Conservation (phyloP, 2,329 filamentous ascomycete species). For the Botrytis cinerea region DNA sequence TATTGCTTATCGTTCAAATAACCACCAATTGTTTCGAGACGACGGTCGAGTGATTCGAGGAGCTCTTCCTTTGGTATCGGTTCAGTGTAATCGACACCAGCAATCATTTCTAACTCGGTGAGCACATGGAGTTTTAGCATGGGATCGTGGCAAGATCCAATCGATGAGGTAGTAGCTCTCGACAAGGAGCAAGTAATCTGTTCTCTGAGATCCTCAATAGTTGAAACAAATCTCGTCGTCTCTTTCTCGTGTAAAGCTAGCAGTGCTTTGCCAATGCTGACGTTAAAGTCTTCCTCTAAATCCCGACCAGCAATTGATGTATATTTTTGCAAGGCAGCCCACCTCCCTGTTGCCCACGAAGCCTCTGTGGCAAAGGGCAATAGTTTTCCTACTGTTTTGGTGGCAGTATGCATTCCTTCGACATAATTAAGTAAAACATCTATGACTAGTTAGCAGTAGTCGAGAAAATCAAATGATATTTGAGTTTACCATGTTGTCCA, state of each 20-base stretch:
- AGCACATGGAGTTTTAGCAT: slow-evolving; percentile 85
- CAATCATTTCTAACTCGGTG: slow-evolving; percentile 81
- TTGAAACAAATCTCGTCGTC: slow-evolving; percentile 52
- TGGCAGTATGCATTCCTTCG: slow-evolving; percentile 64
- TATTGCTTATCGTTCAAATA: slow-evolving; percentile 95
- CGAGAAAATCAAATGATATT: background rate
- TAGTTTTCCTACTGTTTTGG: slow-evolving; percentile 59
- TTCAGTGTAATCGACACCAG: slow-evolving; percentile 47
- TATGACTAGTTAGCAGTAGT: slow-evolving; percentile 42
- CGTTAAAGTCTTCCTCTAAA: slow-evolving; percentile 70
- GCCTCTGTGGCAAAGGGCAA: slow-evolving; percentile 88
- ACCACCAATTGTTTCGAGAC: slow-evolving; percentile 86
- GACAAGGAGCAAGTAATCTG: slow-evolving; percentile 75
- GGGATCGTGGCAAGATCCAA: slow-evolving; percentile 82
- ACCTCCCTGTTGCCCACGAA: slow-evolving; percentile 85
- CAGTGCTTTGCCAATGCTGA: slow-evolving; percentile 71
- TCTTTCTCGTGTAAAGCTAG: slow-evolving; percentile 59
- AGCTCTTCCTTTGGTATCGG: slow-evolving; percentile 42
- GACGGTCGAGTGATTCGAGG: slow-evolving; percentile 64
- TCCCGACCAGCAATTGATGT: slow-evolving; percentile 51
- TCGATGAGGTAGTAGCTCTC: slow-evolving; percentile 72
- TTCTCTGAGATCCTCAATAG: slow-evolving; percentile 66
- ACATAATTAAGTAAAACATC: slow-evolving; percentile 86
- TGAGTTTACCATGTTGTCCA: slow-evolving; percentile 77
- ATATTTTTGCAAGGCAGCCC: slow-evolving; percentile 72